phyloP scores from a whole-genome alignment of 2,329 filamentous ascomycete species.

The Geosmithia putterillii region DNA sequence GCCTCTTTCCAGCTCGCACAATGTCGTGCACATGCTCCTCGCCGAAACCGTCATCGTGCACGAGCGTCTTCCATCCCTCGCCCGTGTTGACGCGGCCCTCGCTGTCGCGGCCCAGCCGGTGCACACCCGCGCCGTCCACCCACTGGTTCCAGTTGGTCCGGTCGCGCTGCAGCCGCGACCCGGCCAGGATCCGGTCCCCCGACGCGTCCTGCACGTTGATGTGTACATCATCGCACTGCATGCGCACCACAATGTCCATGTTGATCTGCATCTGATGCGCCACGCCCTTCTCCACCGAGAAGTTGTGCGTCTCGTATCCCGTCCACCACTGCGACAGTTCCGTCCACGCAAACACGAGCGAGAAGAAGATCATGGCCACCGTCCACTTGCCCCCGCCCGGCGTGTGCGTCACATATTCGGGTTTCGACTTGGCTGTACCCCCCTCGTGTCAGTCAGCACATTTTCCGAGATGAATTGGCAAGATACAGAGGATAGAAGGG shows the following conservation, averaged over 20 bases:
- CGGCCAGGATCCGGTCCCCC: constrained; percentile 82
- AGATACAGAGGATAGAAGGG: background rate
- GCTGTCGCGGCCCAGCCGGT: constrained; percentile 43
- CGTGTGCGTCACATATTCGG: constrained; percentile 78
- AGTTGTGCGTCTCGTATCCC: constrained; percentile 76
- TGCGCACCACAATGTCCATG: constrained; percentile 80
- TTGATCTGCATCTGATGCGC: constrained; percentile 87
- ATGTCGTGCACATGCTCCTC: constrained; percentile 91
- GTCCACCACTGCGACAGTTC: constrained; percentile 76
- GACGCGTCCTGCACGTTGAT: constrained; percentile 95
- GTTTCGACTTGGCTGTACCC: constrained; percentile 79
- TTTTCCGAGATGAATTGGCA: background rate
- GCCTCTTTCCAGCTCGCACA: constrained; percentile 53
- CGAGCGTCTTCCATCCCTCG: constrained; percentile 37
- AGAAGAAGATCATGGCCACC: constrained; percentile 64
- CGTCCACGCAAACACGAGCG: constrained; percentile 60
- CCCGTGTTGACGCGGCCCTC: constrained; percentile 43
- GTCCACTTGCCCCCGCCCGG: constrained; percentile 91
- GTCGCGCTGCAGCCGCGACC: constrained; percentile 59
- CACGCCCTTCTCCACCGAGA: constrained; percentile 86
- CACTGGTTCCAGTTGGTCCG: constrained; percentile 73
- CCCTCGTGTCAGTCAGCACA: constrained; percentile 2
- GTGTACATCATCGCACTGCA: constrained; percentile 81
- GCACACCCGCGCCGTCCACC: constrained; percentile 58
- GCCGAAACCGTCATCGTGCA: constrained; percentile 47